Evolutionary conservation across 2,329 filamentous ascomycete genomes (phyloP).

Genomic region (Clarireedia hainanense): DNA sequence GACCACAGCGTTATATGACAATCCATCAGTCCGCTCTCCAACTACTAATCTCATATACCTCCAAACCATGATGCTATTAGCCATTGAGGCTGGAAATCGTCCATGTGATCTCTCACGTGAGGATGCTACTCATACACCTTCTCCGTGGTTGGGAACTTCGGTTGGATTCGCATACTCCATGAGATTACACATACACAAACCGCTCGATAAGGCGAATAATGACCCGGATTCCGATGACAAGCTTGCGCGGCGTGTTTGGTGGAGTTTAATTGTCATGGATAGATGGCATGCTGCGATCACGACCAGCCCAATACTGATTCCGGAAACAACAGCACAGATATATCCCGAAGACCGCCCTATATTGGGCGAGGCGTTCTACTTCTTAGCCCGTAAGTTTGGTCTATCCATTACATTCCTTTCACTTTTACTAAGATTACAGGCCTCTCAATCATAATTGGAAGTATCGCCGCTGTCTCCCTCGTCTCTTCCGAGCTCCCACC

Average conservation of each 20-base stretch:
- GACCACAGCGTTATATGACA: conserved; percentile 37
- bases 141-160: conserved; percentile 54
- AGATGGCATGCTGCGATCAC: conserved; percentile 66
- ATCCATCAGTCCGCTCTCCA: conserved; percentile 32
- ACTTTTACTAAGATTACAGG: conserved; percentile 32
- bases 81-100: conserved; percentile 56
- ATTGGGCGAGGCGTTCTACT: conserved; percentile 56
- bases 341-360: conserved; percentile 50
- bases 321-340: conserved; percentile 52
- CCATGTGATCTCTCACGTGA: conserved; percentile 27
- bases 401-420: neutral
- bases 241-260: conserved; percentile 60
- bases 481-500: conserved; percentile 36
- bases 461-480: conserved; percentile 41
- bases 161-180: conserved; percentile 59
- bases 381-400: conserved; percentile 52
- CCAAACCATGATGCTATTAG: conserved; percentile 58
- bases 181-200: conserved; percentile 46
- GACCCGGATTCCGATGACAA: conserved; percentile 55
- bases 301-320: conserved; percentile 54
- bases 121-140: conserved; percentile 36
- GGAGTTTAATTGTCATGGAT: conserved; percentile 63
- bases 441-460: conserved; percentile 50
- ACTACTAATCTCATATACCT: conserved; percentile 47
- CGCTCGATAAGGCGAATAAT: conserved; percentile 35